Conservation (phyloP, 129 eudicot genomes). For the Scalesia atractyloides region DNA sequence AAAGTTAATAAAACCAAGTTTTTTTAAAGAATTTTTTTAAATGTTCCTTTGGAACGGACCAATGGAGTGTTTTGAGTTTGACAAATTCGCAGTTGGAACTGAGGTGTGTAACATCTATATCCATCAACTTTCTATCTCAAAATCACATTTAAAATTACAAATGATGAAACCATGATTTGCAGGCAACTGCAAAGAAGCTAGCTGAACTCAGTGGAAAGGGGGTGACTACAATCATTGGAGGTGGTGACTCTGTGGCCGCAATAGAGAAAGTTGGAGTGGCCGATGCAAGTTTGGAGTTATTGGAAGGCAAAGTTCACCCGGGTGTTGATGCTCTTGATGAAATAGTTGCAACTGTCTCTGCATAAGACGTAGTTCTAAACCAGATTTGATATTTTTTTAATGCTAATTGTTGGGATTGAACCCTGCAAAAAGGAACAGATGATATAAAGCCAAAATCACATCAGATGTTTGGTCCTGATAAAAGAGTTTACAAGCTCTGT, state of each 20-base stretch:
- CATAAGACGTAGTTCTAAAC: constrained; percentile 38
- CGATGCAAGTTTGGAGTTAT: constrained; percentile 64
- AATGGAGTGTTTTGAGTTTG: constrained; percentile 60
- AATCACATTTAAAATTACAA: not conserved
- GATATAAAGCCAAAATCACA: too few relatives aligned
- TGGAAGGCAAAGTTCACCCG: constrained; percentile 75
- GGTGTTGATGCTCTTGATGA: constrained; percentile 70
- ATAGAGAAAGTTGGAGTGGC: constrained; percentile 81
- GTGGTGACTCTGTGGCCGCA: constrained; percentile 72
- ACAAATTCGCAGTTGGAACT: constrained; percentile 61
- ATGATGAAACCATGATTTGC: constrained; percentile 7
- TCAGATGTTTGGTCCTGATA: too few relatives aligned
- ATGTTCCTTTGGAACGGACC: constrained; percentile 55
- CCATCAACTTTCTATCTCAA: not conserved
- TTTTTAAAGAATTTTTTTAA: too few relatives aligned
- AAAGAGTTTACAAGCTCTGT: too few relatives aligned
- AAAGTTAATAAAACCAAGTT: too few relatives aligned
- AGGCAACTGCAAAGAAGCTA: constrained; percentile 64
- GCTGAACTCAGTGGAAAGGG: constrained; percentile 58
- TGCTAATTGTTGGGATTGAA: too few relatives aligned
- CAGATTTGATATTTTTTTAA: too few relatives aligned
- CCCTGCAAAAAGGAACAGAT: too few relatives aligned
- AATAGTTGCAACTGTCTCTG: constrained; percentile 48
- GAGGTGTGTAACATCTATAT: constrained; percentile 49
- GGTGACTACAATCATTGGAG: constrained; percentile 66